These are phyloP conservation scores for Magnusiomyces starmeri DNA, from an alignment of 1,139 yeast genomes.

Conservation along the genomic window DNA sequence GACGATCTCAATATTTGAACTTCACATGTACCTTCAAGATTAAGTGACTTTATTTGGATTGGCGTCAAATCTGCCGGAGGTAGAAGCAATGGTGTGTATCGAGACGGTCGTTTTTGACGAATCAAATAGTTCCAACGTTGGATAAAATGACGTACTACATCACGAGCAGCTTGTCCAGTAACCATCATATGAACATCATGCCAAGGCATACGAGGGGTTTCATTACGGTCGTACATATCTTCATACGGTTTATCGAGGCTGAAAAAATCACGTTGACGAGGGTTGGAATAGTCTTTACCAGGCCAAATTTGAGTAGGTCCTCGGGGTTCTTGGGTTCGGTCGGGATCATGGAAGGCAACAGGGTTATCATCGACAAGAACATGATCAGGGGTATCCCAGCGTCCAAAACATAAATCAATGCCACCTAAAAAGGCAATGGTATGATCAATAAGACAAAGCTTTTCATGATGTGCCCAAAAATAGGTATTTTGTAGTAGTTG, in stretches of 20 bases:
- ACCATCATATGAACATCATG: slow-evolving; percentile 97
- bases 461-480: slow-evolving; percentile 99
- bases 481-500: slow-evolving; percentile 88
- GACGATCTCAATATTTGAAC: slow-evolving; percentile 83
- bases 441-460: slow-evolving; percentile 78
- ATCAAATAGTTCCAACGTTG: slow-evolving; percentile 95
- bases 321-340: slow-evolving; percentile 4
- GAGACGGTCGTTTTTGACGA: slow-evolving; percentile 88
- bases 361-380: slow-evolving; percentile 69
- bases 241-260: slow-evolving; percentile 81
- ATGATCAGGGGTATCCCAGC: slow-evolving; percentile 96
- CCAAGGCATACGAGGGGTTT: slow-evolving; percentile 97
- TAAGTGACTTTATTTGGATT: slow-evolving; percentile 56
- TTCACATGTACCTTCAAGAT: slow-evolving; percentile 83
- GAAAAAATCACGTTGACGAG: slow-evolving; percentile 81
- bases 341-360: slow-evolving; percentile 30
- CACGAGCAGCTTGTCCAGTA: slow-evolving; percentile 93
- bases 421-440: slow-evolving; percentile 92
- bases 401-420: slow-evolving; percentile 87
- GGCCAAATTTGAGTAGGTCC: slow-evolving; percentile 60
- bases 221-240: slow-evolving; percentile 80
- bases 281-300: slow-evolving; percentile 96
- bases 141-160: slow-evolving; percentile 85
- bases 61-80: slow-evolving; percentile 87
- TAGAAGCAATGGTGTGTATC: slow-evolving; percentile 82